Evolutionary conservation across 306 rosid genomes (phyloP), one percentile per base, ranked within the genome.

Genomic region (Sesbania bispinosa): DNA sequence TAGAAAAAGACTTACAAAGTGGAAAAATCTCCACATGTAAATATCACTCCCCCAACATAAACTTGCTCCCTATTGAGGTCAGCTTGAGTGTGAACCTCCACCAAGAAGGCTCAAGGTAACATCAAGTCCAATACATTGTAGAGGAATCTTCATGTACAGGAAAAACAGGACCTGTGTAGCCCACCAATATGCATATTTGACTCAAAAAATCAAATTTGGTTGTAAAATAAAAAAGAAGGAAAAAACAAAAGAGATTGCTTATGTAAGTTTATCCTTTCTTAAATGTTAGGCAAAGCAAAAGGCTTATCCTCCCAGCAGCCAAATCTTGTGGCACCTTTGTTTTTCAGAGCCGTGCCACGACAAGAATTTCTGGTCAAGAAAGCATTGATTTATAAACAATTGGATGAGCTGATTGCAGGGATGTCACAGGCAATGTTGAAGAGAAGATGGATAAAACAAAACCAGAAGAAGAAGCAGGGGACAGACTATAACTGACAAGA

Each of bases 341-440:
- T 61, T 71, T 61, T 57, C 67, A 48, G 20, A 53, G 68, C 73
- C 67, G 51, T 45, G 64, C 39, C 66, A 42, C 50, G 83, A 82
- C 69, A 62, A 79, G 64, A 81, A 76, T 41, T 71, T 74, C 0
- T 9, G 73, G 85, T 84, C 82, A 77, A 81, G 45, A 10, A 15
- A 57, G 63, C 67, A 74, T 63, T 82, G 62, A 67, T 69, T 21
- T 24, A 62, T 68, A 29, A 71, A 38, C 41, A 51, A 70, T 7
- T 57, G 67, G 72, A 32, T 19, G 18, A 53, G 67, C 26, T 69
- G 30, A 70, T 47, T 59, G 79, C 26, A 41, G 13, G 15, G 16
- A 66, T 51, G 32, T 80, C 42, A 55, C 30, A 18, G 39, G 52
- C 62, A 50, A 24, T 70, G 67, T 42, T 77, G 46, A 51, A 53